These are phyloP conservation scores for Cercospora sp. DNA, from an alignment of 2,329 filamentous ascomycete species.

Conservation along the genomic window DNA sequence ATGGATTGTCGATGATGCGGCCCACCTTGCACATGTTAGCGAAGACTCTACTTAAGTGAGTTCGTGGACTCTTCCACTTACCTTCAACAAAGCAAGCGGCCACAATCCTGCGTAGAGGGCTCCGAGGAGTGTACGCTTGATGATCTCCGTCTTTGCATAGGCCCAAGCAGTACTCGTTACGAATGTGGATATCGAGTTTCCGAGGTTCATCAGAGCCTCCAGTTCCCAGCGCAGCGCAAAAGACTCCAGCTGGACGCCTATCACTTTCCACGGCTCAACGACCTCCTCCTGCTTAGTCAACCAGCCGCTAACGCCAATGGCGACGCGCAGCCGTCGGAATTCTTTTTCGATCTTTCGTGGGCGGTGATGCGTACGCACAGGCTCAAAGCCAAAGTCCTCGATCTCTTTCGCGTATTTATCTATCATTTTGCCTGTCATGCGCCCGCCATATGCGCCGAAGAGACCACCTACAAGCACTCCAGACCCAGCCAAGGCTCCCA, in stretches of 20 bases:
- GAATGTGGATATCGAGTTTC: slow-evolving; percentile 73
- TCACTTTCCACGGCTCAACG: slow-evolving; percentile 72
- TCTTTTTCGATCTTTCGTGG: slow-evolving; percentile 54
- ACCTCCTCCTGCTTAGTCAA: slow-evolving; percentile 70
- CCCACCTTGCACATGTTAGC: slow-evolving; percentile 32
- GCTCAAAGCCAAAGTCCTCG: slow-evolving; percentile 83
- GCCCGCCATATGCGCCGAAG: slow-evolving; percentile 86
- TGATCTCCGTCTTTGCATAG: slow-evolving; percentile 70
- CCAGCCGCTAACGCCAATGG: slow-evolving; percentile 81
- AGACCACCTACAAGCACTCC: slow-evolving; percentile 77
- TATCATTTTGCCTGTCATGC: slow-evolving; percentile 82
- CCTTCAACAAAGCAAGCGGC: slow-evolving; percentile 50
- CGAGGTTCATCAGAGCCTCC: slow-evolving; percentile 72
- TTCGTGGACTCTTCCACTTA: neutral
- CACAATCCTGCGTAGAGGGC: slow-evolving; percentile 50
- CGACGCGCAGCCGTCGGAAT: slow-evolving; percentile 65
- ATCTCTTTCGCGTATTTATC: slow-evolving; percentile 84
- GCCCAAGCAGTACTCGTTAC: slow-evolving; percentile 80
- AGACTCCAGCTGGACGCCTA: slow-evolving; percentile 71
- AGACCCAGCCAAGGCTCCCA: slow-evolving; percentile 78
- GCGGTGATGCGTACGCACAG: slow-evolving; percentile 62
- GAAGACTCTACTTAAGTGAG: neutral
- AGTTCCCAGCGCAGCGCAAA: slow-evolving; percentile 85
- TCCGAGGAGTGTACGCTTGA: slow-evolving; percentile 59
- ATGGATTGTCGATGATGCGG: slow-evolving; percentile 44